Evolutionary conservation across 805 yeast genomes (phyloP).

Genomic region (Hanseniaspora hatyaiensis): DNA sequence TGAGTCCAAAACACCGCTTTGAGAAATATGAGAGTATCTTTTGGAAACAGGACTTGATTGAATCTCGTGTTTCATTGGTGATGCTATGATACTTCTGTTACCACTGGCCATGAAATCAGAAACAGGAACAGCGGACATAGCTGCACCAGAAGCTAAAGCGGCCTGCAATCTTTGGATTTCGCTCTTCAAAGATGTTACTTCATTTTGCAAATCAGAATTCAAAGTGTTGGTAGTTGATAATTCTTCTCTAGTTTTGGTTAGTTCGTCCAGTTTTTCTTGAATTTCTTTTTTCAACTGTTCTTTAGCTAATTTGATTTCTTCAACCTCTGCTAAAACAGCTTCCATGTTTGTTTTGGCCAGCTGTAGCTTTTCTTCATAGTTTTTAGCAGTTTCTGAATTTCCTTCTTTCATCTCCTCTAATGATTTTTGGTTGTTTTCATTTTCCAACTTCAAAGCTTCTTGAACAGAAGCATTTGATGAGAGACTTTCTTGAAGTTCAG

Average conservation of each 20-base stretch:
- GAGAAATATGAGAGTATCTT: conserved; percentile 18
- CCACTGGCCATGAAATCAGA: conserved; percentile 23
- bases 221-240: conserved; percentile 49
- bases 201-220: conserved; percentile 53
- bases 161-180: conserved; percentile 38
- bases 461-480: conserved; percentile 45
- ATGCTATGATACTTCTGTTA: conserved; percentile 16
- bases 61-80: conserved; percentile 16
- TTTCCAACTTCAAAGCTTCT: conserved; percentile 44
- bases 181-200: conserved; percentile 38
- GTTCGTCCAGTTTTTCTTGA: conserved; percentile 46
- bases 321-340: conserved; percentile 47
- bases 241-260: conserved; percentile 48
- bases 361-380: conserved; percentile 45
- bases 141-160: conserved; percentile 26
- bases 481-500: conserved; percentile 38
- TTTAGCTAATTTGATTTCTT: conserved; percentile 49
- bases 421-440: conserved; percentile 40
- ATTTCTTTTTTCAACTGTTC: conserved; percentile 54
- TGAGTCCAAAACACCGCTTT: conserved; percentile 20
- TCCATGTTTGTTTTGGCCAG: conserved; percentile 46
- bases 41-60: conserved; percentile 14
- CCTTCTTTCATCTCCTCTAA: conserved; percentile 36
- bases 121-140: conserved; percentile 29
- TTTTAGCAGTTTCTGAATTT: conserved; percentile 39